phyloP scores from a whole-genome alignment of 345 rosid genomes.

The Clarkia xantiana region DNA sequence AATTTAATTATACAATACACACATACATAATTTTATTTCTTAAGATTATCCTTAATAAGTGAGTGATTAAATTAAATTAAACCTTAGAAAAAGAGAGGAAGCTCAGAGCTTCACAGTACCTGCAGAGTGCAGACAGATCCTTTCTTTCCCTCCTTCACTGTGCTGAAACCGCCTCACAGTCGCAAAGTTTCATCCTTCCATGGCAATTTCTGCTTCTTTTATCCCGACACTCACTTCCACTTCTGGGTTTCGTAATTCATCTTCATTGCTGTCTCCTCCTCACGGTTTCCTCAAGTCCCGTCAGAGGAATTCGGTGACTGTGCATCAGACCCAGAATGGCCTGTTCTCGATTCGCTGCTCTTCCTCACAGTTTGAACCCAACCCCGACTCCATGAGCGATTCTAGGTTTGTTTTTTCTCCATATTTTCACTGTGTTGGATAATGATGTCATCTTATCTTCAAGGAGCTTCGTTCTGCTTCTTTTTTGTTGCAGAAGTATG shows the following conservation, averaged over 20 bases:
- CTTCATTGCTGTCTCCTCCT: slow-evolving; percentile 11
- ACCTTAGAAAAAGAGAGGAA: too few species aligned
- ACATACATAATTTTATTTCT: too few species aligned
- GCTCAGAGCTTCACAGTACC: neutral
- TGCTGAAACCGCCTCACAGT: neutral
- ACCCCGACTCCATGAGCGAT: slow-evolving; percentile 25
- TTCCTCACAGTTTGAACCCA: slow-evolving; percentile 30
- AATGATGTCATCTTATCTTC: too few species aligned
- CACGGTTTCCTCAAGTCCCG: slow-evolving; percentile 18
- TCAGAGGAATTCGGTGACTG: slow-evolving; percentile 10
- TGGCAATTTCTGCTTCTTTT: slow-evolving; percentile 38
- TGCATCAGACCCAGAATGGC: slow-evolving; percentile 14
- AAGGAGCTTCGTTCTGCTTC: too few species aligned
- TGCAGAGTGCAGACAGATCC: neutral
- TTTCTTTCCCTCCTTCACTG: neutral
- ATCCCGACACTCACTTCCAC: slow-evolving; percentile 14
- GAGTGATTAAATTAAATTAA: too few species aligned
- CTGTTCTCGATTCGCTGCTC: slow-evolving; percentile 31
- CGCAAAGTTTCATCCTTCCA: slow-evolving; percentile 6
- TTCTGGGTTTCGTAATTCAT: slow-evolving; percentile 19
- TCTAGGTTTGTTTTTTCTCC: slow-evolving; percentile 20
- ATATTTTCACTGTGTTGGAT: neutral
- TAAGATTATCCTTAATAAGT: too few species aligned
- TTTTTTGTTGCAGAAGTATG: too few species aligned
- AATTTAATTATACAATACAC: too few species aligned